Evolutionary conservation across 768 basidiomycete genomes (phyloP).

Genomic region (Gyrodon lividus): DNA sequence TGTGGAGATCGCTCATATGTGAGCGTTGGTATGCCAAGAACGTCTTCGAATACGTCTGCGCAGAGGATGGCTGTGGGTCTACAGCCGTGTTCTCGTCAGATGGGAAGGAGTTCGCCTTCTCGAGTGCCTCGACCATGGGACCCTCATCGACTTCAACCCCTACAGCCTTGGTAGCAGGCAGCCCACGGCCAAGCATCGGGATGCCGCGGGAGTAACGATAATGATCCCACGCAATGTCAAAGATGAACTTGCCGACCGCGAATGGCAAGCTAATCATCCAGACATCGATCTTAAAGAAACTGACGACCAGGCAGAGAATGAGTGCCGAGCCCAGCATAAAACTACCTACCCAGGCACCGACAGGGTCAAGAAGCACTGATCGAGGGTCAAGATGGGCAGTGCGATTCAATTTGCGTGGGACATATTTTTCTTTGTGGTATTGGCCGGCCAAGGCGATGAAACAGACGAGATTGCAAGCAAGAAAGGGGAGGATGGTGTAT

Average conservation of each 20-base stretch:
- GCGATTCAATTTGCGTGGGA: slow-evolving; percentile 46
- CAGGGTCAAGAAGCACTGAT: slow-evolving; percentile 67
- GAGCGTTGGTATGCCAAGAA: background rate
- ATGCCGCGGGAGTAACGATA: slow-evolving; percentile 39
- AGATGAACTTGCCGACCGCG: slow-evolving; percentile 65
- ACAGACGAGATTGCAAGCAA: slow-evolving; percentile 65
- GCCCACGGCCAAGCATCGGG: slow-evolving; percentile 14
- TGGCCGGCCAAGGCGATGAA: slow-evolving; percentile 57
- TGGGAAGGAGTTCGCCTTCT: background rate
- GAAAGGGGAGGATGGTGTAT: slow-evolving; percentile 79
- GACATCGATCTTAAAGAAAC: slow-evolving; percentile 73
- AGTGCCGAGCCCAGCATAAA: slow-evolving; percentile 66
- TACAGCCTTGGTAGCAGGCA: background rate
- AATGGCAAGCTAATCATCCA: slow-evolving; percentile 87
- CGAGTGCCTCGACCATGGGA: background rate
- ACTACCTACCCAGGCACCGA: slow-evolving; percentile 73
- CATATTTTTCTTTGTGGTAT: slow-evolving; percentile 53
- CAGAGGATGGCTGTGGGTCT: background rate
- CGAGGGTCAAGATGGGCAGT: slow-evolving; percentile 47
- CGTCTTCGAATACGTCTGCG: background rate
- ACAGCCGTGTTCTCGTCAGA: slow-evolving; percentile 5
- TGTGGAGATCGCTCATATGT: background rate
- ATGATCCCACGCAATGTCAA: slow-evolving; percentile 63
- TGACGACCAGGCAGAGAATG: slow-evolving; percentile 70
- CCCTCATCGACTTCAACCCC: background rate